phyloP scores from a whole-genome alignment of 352 stramenopile species.

The Pythium brachiatum region DNA sequence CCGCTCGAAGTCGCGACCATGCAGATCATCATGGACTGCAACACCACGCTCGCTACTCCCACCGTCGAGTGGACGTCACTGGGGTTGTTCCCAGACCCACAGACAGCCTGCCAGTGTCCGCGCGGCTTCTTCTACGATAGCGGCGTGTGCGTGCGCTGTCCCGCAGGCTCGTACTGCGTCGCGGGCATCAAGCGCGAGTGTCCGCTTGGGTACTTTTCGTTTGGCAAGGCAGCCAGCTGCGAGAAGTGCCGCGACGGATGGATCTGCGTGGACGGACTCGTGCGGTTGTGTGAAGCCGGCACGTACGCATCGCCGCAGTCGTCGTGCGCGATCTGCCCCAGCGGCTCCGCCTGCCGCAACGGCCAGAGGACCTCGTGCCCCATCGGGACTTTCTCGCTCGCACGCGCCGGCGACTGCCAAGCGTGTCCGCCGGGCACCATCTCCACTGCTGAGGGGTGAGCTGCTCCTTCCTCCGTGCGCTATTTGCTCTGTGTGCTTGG shows the following conservation, averaged over 20 bases:
- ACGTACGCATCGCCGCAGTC: conserved; percentile 42
- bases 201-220: conserved; percentile 50
- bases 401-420: conserved; percentile 43
- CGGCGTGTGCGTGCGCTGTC: conserved; percentile 45
- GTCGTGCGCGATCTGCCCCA: conserved; percentile 42
- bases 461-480: background rate
- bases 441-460: conserved; percentile 39
- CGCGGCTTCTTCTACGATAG: conserved; percentile 53
- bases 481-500: background rate
- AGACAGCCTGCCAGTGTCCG: conserved; percentile 50
- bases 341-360: conserved; percentile 57
- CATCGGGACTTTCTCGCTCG: conserved; percentile 40
- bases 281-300: conserved; percentile 49
- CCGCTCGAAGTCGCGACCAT: conserved; percentile 38
- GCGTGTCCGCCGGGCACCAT: conserved; percentile 62
- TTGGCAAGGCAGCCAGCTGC: conserved; percentile 49
- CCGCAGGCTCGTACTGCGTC: conserved; percentile 54
- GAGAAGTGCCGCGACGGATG: conserved; percentile 56
- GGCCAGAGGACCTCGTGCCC: conserved; percentile 45
- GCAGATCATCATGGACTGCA: conserved; percentile 40
- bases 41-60: conserved; percentile 28
- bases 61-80: conserved; percentile 51
- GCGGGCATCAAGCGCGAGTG: conserved; percentile 53
- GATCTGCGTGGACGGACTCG: conserved; percentile 58
- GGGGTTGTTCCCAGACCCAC: conserved; percentile 51